These are phyloP conservation scores for Rossbeevera mucosa DNA, from an alignment of 768 basidiomycete species.

Conservation along the genomic window DNA sequence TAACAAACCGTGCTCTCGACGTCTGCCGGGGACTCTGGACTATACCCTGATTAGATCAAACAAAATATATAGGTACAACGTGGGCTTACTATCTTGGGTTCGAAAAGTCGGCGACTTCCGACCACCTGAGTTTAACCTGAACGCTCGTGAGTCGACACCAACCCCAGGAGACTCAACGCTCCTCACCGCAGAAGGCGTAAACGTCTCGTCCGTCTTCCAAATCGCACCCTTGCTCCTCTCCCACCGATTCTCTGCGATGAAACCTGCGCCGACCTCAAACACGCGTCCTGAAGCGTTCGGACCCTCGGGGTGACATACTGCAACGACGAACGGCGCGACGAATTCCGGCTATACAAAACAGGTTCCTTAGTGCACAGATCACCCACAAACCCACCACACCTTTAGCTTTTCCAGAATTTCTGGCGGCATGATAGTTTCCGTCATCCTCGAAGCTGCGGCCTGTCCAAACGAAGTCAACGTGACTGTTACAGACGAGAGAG, in stretches of 20 bases:
- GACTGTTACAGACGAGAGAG: not conserved
- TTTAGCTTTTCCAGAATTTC: conserved; percentile 89
- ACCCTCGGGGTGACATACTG: conserved; percentile 80
- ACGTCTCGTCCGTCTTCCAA: conserved; percentile 85
- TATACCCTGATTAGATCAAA: conserved; percentile 26
- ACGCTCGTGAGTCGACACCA: not conserved
- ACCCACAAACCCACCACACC: conserved; percentile 32
- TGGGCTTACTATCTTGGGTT: conserved; percentile 60
- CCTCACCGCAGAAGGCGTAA: conserved; percentile 89
- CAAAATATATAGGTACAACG: not conserved
- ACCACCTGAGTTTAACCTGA: conserved; percentile 81
- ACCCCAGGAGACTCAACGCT: not conserved
- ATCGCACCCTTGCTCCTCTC: conserved; percentile 83
- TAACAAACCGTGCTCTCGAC: conserved; percentile 49
- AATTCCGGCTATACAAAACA: conserved; percentile 60
- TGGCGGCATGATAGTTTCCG: conserved; percentile 89
- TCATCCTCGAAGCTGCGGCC: conserved; percentile 97
- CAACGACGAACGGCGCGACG: conserved; percentile 88
- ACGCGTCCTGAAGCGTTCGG: conserved; percentile 75
- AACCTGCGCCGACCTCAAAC: conserved; percentile 93
- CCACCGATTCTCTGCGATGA: conserved; percentile 88
- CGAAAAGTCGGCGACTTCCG: conserved; percentile 74
- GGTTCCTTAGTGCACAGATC: not conserved
- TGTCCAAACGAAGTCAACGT: not conserved
- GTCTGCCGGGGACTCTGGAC: conserved; percentile 64